Evolutionary conservation across 805 yeast species (phyloP), one percentile per base, ranked within the genome.

Genomic region (Lipomyces orientalis): DNA sequence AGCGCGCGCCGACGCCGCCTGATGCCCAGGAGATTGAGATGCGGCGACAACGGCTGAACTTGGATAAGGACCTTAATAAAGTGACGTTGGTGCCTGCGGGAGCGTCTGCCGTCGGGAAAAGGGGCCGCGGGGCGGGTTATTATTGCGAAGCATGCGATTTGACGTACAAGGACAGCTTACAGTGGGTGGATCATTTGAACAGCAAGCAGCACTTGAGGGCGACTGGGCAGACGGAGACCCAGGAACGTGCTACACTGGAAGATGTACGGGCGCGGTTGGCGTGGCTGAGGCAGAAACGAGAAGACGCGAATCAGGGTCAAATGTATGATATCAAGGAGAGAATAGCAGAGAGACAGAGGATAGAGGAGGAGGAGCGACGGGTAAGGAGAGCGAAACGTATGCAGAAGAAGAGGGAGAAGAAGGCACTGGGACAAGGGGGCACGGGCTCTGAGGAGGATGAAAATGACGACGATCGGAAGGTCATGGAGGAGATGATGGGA

Each of bases 101-200:
- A 7, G 75, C 79, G 7, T 73, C 77, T 1, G 68, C 75, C 19
- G 71, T 82, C 6, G 79, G 80, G 75, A 62, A 78, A 72, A 56
- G 80, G 68, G 86, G 92, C 63, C 83, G 83, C 64, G 86, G 90
- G 33, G 90, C 91, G 68, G 97, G 98, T 29, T 94, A 94, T 78
- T 85, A 85, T 73, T 95, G 99, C 78, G 90, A 89, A 10, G 77
- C 86, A 1, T 95, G 99, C 78, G 86, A 89, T 70, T 77, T 91
- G 66, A 88, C 94, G 1, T 94, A 86, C 79, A 88, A 92, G 75
- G 98, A 95, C 76, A 89, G 90, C 65, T 79, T 92, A 72, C 90
- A 92, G 69, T 87, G 88, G 76, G 83, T 91, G 2, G 96, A 93
- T 75, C 98, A 95, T 79, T 80, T 91, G 75, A 92, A 91, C 75